Base-by-base conservation (phyloP, 129 eudicot species). In the Flaveria linearis region DNA sequence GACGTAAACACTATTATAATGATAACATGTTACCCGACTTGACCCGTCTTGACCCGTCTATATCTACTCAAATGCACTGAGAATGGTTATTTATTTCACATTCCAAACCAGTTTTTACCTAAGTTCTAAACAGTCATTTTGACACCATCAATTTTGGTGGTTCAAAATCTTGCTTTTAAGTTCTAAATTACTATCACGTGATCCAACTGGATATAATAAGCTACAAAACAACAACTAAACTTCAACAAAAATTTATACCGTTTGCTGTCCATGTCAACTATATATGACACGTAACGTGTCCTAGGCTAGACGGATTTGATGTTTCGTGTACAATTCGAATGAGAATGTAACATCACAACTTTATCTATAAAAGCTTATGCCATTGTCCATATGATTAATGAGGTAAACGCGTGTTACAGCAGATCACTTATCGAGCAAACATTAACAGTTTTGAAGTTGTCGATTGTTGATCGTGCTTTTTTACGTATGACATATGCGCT, bases 51-150 rank as follows among this genome's bases (percentile, higher is more conserved):
- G n/a, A n/a, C n/a, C n/a, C n/a, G 36, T 36, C 5, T 5, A 36
- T 4, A 36, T 36, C 41, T 36, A 36, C 7, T 36, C 41, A 33
- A 33, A 33, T 33, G 39, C 39, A 36, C 41, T 5, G 41, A 4
- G 6, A 36, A 36, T 0, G 41, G 83, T 65, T 62, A 86, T 87
- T 45, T 8, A 11, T 45, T 11, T 45, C 49, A 45, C 11, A 45
- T 45, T 45, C 49, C 11, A 45, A 1, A 2, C 79, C 26, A 81
- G 80, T 50, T 78, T 66, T 77, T 79, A 81, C 85, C 56, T 71
- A 80, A 76, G 52, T 77, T 82, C 36, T 73, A 20, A 10, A 72
- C 87, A 58, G 76, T 92, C 53, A 14, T 12, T 49, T 49, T 13
- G 16, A 49, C 1, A 49, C n/a, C 53, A 47, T 47, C 52, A 49